Base-by-base conservation (phyloP, 2,329 filamentous ascomycete species). In the Colletotrichum sp. region DNA sequence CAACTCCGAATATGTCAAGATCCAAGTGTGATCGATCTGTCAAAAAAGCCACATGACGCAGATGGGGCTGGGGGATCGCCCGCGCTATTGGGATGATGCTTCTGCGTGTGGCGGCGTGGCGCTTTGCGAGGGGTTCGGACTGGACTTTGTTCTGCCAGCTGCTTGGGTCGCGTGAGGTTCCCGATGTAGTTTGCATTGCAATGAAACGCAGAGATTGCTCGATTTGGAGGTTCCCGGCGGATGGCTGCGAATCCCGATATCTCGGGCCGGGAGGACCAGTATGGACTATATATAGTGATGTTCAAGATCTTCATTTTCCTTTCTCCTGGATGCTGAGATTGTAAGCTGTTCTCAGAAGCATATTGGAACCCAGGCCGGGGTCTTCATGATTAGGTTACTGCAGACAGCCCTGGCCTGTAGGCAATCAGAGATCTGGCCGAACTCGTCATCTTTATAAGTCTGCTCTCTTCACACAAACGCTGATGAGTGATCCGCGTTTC, bases 1-100 rank as follows among this genome's bases (percentile, higher is more conserved):
- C n/a, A 22, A 52, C 27, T 28, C 55, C 18, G 13, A 28, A 28
- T 6, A 28, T 58, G 55, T 58, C 25, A 58, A 28, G 55, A 28
- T 62, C 32, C 12, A 27, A 32, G n/a, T 60, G 28, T 25, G 30
- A 36, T 62, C 30, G 30, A 16, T 22, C 58, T 62, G 58, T 62
- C 58, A 62, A 25, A 36, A 12, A 32, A 62, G 58, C 58, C 58
- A 62, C 58, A 62, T 62, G 58, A 62, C 58, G 58, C 58, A 62
- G 32, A 22, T 22, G n/a, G 58, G 5, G 9, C 12, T 8, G 16
- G 28, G 8, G 58, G 30, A 34, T 62, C 58, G 58, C n/a, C 58
- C 15, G 28, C 30, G 28, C 13, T 15, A 62, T 36, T 28, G n/a
- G 13, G 28, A 36, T 15, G 30, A 36, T 25, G 30, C 18, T 62